Percentiles rank a stretch among this genome's conserved stretches.
phyloP scores from a whole-genome alignment of 495 filamentous ascomycete species.

The Staphylotrichum tortipilum region DNA sequence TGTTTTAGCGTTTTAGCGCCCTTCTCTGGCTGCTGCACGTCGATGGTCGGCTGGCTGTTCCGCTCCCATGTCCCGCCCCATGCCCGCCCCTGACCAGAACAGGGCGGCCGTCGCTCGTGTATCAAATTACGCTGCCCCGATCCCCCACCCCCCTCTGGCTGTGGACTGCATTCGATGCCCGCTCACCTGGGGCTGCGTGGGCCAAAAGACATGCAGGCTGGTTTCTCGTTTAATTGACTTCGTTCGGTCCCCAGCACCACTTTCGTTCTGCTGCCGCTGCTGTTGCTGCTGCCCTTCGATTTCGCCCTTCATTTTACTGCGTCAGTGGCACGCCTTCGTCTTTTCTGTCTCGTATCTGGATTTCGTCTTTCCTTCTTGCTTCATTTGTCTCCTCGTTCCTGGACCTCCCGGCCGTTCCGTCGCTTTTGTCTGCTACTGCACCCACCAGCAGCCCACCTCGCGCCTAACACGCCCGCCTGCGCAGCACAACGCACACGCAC shows the following conservation, averaged over 20 bases:
- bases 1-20: background rate
- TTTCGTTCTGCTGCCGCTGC: background rate
- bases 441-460: conserved; percentile 1
- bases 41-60: too few species aligned
- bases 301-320: background rate
- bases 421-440: too few species aligned
- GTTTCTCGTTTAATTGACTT: conserved; percentile 2
- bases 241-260: background rate
- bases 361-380: background rate
- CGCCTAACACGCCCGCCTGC: too few species aligned
- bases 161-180: background rate
- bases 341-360: background rate
- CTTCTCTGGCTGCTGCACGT: too few species aligned
- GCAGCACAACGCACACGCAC: too few species aligned
- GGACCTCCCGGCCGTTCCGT: background rate
- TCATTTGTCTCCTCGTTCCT: too few species aligned
- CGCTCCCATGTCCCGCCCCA: background rate
- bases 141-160: background rate
- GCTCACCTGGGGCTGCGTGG: too few species aligned
- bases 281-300: background rate
- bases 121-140: conserved; percentile 1
- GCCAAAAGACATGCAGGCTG: too few species aligned
- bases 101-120: background rate
- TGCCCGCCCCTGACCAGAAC: background rate
- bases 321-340: too few species aligned